These are phyloP conservation scores for Ilyonectria destructans DNA, from an alignment of 2,329 filamentous ascomycete genomes.

Conservation along the genomic window DNA sequence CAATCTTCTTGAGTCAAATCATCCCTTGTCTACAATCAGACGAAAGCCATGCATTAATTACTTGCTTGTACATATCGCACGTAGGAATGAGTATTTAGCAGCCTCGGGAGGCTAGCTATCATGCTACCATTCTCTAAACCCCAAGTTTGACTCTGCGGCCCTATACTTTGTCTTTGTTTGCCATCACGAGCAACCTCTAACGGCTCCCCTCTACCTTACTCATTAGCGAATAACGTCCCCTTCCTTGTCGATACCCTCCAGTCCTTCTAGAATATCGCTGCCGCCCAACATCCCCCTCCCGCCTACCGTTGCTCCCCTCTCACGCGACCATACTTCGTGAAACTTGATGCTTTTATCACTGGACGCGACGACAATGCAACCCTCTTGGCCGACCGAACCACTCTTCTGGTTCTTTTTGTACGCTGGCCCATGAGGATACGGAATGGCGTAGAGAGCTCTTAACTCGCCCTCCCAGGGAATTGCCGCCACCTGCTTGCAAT, in stretches of 20 bases:
- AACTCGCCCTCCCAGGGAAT: slow-evolving; percentile 88
- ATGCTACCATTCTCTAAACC: slow-evolving; percentile 17
- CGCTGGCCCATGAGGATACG: slow-evolving; percentile 75
- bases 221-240: slow-evolving; percentile 75
- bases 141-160: slow-evolving; percentile 27
- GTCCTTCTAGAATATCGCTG: slow-evolving; percentile 86
- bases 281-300: slow-evolving; percentile 80
- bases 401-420: slow-evolving; percentile 48
- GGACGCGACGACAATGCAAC: slow-evolving; percentile 89
- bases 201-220: neutral
- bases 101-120: slow-evolving; percentile 3
- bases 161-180: slow-evolving; percentile 24
- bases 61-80: slow-evolving; percentile 21
- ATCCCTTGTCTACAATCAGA: neutral
- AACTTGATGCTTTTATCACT: slow-evolving; percentile 96
- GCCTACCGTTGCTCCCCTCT: slow-evolving; percentile 67
- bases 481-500: slow-evolving; percentile 87
- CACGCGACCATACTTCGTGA: slow-evolving; percentile 91
- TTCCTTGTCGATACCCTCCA: slow-evolving; percentile 86
- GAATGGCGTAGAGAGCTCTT: slow-evolving; percentile 88
- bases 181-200: slow-evolving; percentile 10
- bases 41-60: neutral
- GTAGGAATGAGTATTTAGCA: neutral
- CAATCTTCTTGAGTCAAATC: slow-evolving; percentile 1
- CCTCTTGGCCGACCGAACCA: slow-evolving; percentile 54